Conservation (phyloP, 2,329 filamentous ascomycete species). For the Trichoderma brevicompactum region DNA sequence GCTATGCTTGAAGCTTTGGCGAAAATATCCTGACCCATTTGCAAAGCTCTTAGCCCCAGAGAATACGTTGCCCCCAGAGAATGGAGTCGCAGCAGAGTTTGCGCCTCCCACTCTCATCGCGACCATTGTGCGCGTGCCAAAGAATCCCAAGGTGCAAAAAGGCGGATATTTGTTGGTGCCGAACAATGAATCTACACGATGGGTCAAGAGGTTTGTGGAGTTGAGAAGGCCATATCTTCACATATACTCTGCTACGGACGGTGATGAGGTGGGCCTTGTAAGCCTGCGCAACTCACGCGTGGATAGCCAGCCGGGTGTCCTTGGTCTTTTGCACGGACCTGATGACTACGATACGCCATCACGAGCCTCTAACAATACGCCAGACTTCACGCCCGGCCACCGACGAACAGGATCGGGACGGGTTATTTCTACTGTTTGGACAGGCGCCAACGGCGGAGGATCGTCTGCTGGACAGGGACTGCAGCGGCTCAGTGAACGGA, state of each 20-base stretch:
- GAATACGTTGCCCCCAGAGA: conserved; percentile 70
- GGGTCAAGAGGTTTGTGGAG: conserved; percentile 93
- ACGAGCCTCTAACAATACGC: conserved; percentile 40
- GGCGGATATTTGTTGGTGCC: conserved; percentile 86
- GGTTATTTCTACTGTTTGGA: conserved; percentile 61
- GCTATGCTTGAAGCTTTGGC: conserved; percentile 69
- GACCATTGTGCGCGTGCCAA: conserved; percentile 75
- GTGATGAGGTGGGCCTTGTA: conserved; percentile 88
- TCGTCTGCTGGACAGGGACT: conserved; percentile 46
- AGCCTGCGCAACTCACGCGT: conserved; percentile 89
- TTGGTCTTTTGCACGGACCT: conserved; percentile 68
- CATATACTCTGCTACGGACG: conserved; percentile 81
- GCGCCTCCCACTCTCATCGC: conserved; percentile 69
- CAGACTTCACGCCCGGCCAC: conserved; percentile 52
- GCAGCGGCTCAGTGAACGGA: conserved; percentile 59
- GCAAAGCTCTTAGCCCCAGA: conserved; percentile 59
- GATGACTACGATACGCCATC: conserved; percentile 45
- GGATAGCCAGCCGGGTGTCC: conserved; percentile 87
- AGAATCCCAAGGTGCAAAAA: conserved; percentile 81
- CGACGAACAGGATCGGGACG: conserved; percentile 56
- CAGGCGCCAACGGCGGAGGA: conserved; percentile 47
- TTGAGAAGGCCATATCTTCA: conserved; percentile 89
- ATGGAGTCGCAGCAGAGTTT: conserved; percentile 58
- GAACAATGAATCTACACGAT: conserved; percentile 78
- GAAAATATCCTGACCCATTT: conserved; percentile 60